Percentiles rank a stretch among this genome's conserved stretches.
Evolutionary conservation across 73 alveolate genomes (phyloP).

Genomic region (Paramecium pentaurelia): DNA sequence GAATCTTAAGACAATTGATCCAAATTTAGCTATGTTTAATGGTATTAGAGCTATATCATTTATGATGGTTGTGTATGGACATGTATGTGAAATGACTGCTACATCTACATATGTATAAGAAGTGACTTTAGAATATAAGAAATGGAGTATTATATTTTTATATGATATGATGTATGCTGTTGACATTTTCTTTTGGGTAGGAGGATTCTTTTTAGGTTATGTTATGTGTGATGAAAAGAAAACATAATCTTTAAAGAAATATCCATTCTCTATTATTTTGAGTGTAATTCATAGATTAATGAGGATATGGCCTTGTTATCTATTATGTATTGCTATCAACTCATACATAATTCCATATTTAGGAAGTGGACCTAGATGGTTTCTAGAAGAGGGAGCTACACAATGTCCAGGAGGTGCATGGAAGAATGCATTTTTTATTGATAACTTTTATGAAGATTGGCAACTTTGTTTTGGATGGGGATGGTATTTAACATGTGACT

Average conservation of each 20-base stretch:
- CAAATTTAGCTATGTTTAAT: constrained; percentile 4
- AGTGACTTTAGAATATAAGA: neutral
- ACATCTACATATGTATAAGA: neutral
- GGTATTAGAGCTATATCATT: constrained; percentile 3
- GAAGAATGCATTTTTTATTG: constrained; percentile 8
- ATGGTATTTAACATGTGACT: constrained; percentile 52
- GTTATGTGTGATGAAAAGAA: neutral
- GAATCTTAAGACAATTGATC: neutral
- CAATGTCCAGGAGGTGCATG: neutral
- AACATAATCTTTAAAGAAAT: neutral
- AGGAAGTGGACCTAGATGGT: constrained; percentile 48
- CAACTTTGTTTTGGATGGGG: constrained; percentile 54
- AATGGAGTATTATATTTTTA: neutral
- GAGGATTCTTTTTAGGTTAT: constrained; percentile 53
- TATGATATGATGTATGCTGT: constrained; percentile 42
- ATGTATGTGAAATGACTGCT: neutral
- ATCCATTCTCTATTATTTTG: neutral
- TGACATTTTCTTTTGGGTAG: constrained; percentile 55
- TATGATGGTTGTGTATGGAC: constrained; percentile 20
- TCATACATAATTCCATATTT: neutral
- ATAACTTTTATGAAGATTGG: constrained; percentile 8
- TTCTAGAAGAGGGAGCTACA: neutral
- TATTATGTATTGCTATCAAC: neutral
- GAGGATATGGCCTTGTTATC: constrained; percentile 50
- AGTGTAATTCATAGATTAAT: neutral